Evolutionary conservation across 2,329 filamentous ascomycete genomes (phyloP).

Genomic region (Proliferodiscus dingleyae): DNA sequence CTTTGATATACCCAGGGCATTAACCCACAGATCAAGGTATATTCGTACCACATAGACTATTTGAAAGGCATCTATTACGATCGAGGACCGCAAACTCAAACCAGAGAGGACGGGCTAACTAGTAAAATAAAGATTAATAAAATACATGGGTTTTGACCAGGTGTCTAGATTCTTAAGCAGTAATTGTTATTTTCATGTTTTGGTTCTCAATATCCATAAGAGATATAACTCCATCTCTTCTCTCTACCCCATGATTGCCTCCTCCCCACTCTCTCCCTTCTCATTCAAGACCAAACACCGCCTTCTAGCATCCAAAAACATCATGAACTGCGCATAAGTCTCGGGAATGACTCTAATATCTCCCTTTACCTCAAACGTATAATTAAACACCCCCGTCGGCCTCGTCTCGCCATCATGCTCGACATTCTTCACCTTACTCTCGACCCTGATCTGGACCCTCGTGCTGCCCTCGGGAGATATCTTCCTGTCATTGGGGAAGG

Average conservation of each 20-base stretch:
- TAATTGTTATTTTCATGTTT: too few species aligned
- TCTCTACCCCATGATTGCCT: slow-evolving; percentile 15
- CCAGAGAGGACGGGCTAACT: too few species aligned
- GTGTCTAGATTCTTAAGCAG: too few species aligned
- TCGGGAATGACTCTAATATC: slow-evolving; percentile 61
- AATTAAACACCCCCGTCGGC: slow-evolving; percentile 68
- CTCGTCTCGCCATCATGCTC: slow-evolving; percentile 60
- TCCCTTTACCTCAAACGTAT: slow-evolving; percentile 63
- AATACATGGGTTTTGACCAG: too few species aligned
- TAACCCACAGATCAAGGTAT: too few species aligned
- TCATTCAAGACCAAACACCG: slow-evolving; percentile 18
- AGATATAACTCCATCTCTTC: not conserved
- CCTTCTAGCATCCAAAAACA: slow-evolving; percentile 36
- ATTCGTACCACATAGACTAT: too few species aligned
- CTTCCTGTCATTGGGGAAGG: slow-evolving; percentile 24
- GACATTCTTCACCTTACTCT: slow-evolving; percentile 63
- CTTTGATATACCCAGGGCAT: too few species aligned
- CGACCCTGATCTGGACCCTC: slow-evolving; percentile 62
- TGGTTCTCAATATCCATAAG: too few species aligned
- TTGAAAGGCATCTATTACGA: too few species aligned
- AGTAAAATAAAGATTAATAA: too few species aligned
- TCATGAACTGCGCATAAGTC: slow-evolving; percentile 35
- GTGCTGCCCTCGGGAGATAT: slow-evolving; percentile 42
- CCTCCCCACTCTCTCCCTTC: slow-evolving; percentile 2
- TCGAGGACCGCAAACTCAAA: too few species aligned